Base-by-base conservation (phyloP, 2,329 filamentous ascomycete genomes). In the Sarocladium strictum region DNA sequence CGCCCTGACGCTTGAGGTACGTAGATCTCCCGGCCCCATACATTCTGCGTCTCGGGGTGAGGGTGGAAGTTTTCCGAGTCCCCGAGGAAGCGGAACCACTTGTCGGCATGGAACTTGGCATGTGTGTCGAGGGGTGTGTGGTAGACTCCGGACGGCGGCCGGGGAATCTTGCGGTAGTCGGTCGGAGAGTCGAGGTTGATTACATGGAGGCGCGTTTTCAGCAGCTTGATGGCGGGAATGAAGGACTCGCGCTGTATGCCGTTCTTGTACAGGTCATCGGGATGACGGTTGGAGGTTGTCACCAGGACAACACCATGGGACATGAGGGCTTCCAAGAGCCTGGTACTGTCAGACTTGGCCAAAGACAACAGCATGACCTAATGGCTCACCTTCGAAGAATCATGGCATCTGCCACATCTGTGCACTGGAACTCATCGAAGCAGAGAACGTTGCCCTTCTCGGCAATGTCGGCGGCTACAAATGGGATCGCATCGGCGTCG, bases 341-440 rank as follows among this genome's bases (percentile, higher is more conserved):
- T 81, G 27, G 2, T 2, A 15, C 35, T 15, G 56, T 64, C 24
- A 65, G 64, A 14, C 26, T 53, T 17, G 29, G 17, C 17, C 6
- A 19, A n/a, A 40, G 37, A 40, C 29, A 40, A n/a, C 37, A n/a
- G 7, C 14, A 19, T 19, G 12, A 32, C 6, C 29, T 12, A 32
- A 32, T 12, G 23, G 12, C 69, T 50, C 69, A 85, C 77, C 89
- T 80, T 63, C 94, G 81, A 61, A 99, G 69, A 63, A 99, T 99
- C 94, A 99, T 99, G 62, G 94, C 94, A 73, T 97, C 93, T 15
- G 94, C 94, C 29, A 99, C 93, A 71, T 99, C 94, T 37, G 94
- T 99, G 67, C 92, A 97, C 68, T 99, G 94, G 66, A 99, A 99
- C 74, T 99, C 94, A 70, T 99, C 94, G 67, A 99, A 99, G 70